phyloP scores from a whole-genome alignment of 306 rosid genomes.

The Crotalaria pallida region DNA sequence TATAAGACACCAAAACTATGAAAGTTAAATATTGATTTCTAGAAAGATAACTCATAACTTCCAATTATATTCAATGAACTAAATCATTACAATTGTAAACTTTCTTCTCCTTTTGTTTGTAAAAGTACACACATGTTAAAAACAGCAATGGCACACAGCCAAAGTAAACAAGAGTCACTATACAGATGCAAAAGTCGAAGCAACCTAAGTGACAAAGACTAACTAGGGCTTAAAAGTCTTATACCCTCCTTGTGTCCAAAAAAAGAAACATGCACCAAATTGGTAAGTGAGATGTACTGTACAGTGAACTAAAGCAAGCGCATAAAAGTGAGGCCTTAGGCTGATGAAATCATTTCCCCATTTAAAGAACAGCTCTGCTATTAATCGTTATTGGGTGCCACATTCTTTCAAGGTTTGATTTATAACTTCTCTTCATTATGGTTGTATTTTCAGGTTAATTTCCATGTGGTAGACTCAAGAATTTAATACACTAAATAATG shows the following conservation, averaged over 20 bases:
- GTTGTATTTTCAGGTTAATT: slow-evolving; percentile 6
- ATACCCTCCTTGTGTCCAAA: background rate
- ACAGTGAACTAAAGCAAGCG: background rate
- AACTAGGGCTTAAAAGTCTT: background rate
- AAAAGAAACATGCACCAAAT: slow-evolving; percentile 10
- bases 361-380: background rate
- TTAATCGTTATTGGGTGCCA: background rate
- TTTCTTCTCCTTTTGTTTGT: background rate
- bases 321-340: background rate
- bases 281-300: background rate
- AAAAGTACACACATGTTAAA: background rate
- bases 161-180: background rate
- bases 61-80: background rate
- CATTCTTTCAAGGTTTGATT: slow-evolving; percentile 15
- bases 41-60: slow-evolving; percentile 12
- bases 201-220: slow-evolving; percentile 2
- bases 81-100: background rate
- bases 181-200: background rate
- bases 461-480: too few species aligned
- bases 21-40: slow-evolving; percentile 11
- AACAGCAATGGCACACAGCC: background rate
- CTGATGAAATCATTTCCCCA: background rate
- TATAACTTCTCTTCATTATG: background rate
- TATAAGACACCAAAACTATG: slow-evolving; percentile 27
- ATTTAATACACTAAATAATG: too few species aligned